Evolutionary conservation across 108 stramenopile species (phyloP).

Genomic region (Cyclostephanos tholiformis): DNA sequence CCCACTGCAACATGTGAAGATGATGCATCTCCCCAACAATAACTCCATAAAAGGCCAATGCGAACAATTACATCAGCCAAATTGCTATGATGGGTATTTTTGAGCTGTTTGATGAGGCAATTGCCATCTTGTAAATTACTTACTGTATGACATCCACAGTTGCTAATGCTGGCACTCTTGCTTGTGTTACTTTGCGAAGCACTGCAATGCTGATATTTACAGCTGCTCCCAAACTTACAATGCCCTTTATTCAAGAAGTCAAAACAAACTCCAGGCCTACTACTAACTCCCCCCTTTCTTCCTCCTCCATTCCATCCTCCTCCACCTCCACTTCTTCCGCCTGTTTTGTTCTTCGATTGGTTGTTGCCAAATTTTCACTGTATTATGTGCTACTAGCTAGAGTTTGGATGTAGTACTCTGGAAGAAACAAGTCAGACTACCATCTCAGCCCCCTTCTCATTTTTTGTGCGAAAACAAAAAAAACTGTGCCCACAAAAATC

Average conservation of each 20-base stretch:
- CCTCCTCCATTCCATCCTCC: no score
- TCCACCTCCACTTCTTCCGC: no score
- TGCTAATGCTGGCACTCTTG: background rate
- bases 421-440: no score
- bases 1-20: slow-evolving; percentile 4
- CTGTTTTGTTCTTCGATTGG: no score
- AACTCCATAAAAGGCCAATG: slow-evolving; percentile 14
- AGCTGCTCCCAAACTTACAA: slow-evolving; percentile 27
- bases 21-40: slow-evolving; percentile 24
- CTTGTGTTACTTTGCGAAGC: background rate
- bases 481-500: no score
- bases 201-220: slow-evolving; percentile 28
- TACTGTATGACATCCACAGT: background rate
- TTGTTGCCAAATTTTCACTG: no score
- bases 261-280: slow-evolving; percentile 22
- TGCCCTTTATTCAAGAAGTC: slow-evolving; percentile 23
- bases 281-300: no score
- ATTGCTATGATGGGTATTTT: slow-evolving; percentile 19
- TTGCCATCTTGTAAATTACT: slow-evolving; percentile 9
- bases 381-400: no score
- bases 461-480: no score
- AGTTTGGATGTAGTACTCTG: no score
- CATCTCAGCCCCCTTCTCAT: no score
- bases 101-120: slow-evolving; percentile 27
- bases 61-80: slow-evolving; percentile 14